Evolutionary conservation across 2,329 filamentous ascomycete species (phyloP).

Genomic region (Capronia epimyces): DNA sequence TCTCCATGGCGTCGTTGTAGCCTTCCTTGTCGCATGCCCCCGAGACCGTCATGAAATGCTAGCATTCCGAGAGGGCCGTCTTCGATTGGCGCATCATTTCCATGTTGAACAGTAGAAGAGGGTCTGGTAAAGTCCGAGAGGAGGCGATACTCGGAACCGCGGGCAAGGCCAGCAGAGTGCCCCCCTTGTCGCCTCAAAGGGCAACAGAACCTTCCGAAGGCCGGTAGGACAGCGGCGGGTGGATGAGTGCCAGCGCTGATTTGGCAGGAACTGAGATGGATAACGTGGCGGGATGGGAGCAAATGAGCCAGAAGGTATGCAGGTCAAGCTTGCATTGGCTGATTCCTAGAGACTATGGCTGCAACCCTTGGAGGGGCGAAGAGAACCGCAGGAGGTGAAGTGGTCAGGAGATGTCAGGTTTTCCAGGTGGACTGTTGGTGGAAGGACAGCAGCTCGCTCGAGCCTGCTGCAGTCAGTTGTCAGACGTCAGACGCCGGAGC

Average conservation of each 20-base stretch:
- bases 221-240: neutral
- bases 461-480: neutral
- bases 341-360: neutral
- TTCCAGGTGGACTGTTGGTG: neutral
- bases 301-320: neutral
- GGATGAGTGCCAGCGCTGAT: neutral
- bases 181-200: neutral
- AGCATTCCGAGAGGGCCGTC: neutral
- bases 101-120: neutral
- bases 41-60: slow-evolving; percentile 12
- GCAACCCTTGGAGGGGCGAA: neutral
- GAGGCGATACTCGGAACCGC: neutral
- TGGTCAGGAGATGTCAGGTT: neutral
- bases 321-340: neutral
- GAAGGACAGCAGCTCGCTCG: neutral
- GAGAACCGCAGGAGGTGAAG: neutral
- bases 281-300: neutral
- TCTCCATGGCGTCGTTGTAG: slow-evolving; percentile 5
- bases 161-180: neutral
- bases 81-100: slow-evolving; percentile 20
- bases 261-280: neutral
- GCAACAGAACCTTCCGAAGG: neutral
- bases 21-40: slow-evolving; percentile 13
- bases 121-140: slow-evolving; percentile 3
- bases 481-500: neutral